Percentiles rank a stretch among this genome's conserved stretches.
These are phyloP conservation scores for Sporodiniella umbellata DNA, from an alignment of 371 early-diverging fungal genomes.

Conservation along the genomic window DNA sequence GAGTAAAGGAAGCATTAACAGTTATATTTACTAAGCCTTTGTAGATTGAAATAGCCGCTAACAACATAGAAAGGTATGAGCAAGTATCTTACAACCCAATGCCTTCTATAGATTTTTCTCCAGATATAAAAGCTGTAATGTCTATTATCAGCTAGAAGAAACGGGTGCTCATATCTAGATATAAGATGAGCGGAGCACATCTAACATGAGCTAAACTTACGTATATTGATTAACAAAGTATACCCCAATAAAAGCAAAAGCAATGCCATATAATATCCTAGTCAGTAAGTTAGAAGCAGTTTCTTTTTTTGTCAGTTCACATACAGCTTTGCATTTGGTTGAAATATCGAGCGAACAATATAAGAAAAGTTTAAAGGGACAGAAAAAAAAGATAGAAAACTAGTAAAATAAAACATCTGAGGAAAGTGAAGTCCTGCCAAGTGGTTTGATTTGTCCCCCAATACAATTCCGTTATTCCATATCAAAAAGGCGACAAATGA, in stretches of 20 bases:
- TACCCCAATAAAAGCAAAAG: not conserved
- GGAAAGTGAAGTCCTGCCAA: conserved; percentile 77
- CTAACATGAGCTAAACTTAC: conserved; percentile 40
- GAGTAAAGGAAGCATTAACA: not conserved
- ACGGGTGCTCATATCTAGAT: conserved; percentile 85
- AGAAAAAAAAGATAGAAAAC: conserved; percentile 55
- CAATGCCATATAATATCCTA: conserved; percentile 3
- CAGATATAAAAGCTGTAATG: conserved; percentile 96
- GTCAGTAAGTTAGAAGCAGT: not conserved
- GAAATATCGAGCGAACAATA: not conserved
- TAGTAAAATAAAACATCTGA: conserved; percentile 84
- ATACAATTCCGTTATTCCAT: conserved; percentile 84
- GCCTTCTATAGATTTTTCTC: conserved; percentile 69
- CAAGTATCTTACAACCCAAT: conserved; percentile 55
- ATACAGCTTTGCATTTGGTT: conserved; percentile 8
- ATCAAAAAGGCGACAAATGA: conserved; percentile 67
- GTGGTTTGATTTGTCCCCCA: conserved; percentile 90
- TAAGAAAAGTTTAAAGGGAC: conserved; percentile 24
- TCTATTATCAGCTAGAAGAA: conserved; percentile 91
- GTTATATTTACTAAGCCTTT: conserved; percentile 19
- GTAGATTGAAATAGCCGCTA: conserved; percentile 41
- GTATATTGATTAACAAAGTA: conserved; percentile 53
- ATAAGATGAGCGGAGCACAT: not conserved
- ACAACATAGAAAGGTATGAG: conserved; percentile 68
- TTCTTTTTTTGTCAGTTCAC: too few species aligned